Percentiles rank a stretch among this genome's conserved stretches.
These are phyloP conservation scores for Hymenotorrendiella dingleyae DNA, from an alignment of 2,329 filamentous ascomycete species.

Conservation along the genomic window DNA sequence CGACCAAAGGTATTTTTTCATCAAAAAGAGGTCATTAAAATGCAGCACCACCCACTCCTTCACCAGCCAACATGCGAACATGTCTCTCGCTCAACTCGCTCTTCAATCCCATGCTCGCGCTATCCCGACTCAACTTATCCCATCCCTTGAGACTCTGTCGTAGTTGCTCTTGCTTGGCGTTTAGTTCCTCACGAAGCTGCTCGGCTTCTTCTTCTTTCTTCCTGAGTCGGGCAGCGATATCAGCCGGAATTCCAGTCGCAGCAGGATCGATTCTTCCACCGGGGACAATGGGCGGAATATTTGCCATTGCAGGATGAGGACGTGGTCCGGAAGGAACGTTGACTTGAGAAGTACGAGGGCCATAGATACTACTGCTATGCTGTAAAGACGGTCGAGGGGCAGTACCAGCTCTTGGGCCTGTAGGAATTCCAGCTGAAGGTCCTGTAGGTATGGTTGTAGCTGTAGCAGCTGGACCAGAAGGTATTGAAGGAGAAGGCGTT, in stretches of 20 bases:
- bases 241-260: slow-evolving; percentile 25
- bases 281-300: slow-evolving; percentile 28
- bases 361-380: slow-evolving; percentile 23
- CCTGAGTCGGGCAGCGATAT: slow-evolving; percentile 25
- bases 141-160: slow-evolving; percentile 27
- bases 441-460: slow-evolving; percentile 23
- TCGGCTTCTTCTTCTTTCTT: slow-evolving; percentile 31
- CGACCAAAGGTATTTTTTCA: neutral
- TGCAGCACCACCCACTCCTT: slow-evolving; percentile 30
- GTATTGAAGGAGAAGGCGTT: slow-evolving; percentile 24
- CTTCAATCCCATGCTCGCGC: slow-evolving; percentile 23
- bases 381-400: slow-evolving; percentile 24
- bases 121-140: slow-evolving; percentile 28
- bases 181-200: slow-evolving; percentile 24
- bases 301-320: slow-evolving; percentile 30
- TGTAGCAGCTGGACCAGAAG: slow-evolving; percentile 14
- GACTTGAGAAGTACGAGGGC: slow-evolving; percentile 10
- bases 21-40: slow-evolving; percentile 18
- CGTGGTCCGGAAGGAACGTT: slow-evolving; percentile 22
- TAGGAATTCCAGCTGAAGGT: slow-evolving; percentile 26
- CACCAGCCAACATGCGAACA: slow-evolving; percentile 30
- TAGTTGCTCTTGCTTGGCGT: slow-evolving; percentile 29
- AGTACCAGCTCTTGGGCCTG: slow-evolving; percentile 27
- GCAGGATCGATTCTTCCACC: slow-evolving; percentile 29
- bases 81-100: slow-evolving; percentile 31